Evolutionary conservation across 306 rosid genomes (phyloP).

Genomic region (Benincasa hispida): DNA sequence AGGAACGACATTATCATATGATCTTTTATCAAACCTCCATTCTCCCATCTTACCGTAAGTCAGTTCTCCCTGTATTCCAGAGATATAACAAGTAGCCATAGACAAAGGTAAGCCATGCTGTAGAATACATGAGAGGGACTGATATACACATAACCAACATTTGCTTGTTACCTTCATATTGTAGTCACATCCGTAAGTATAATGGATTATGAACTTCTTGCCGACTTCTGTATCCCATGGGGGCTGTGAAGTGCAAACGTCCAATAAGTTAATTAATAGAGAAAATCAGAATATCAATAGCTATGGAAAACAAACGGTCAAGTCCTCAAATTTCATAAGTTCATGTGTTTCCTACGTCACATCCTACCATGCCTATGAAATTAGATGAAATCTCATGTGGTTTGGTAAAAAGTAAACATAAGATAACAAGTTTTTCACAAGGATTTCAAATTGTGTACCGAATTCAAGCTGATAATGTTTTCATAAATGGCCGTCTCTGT

Average conservation of each 20-base stretch:
- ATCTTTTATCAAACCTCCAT: conserved; percentile 96
- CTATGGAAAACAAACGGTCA: neutral
- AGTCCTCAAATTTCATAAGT: neutral
- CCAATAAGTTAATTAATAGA: conserved; percentile 3
- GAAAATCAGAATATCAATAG: neutral
- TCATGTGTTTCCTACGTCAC: neutral
- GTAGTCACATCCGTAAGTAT: conserved; percentile 93
- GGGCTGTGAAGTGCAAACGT: conserved; percentile 46
- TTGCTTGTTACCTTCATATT: conserved; percentile 53
- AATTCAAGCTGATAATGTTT: neutral
- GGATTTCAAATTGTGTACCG: neutral
- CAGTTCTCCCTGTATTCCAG: conserved; percentile 53
- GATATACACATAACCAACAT: neutral
- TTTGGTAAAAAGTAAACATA: neutral
- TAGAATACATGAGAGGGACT: neutral
- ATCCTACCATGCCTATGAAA: neutral
- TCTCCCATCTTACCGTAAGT: conserved; percentile 97
- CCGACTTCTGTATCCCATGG: conserved; percentile 84
- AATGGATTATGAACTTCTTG: conserved; percentile 69
- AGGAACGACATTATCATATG: conserved; percentile 32
- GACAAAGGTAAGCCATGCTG: neutral
- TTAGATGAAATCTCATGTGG: neutral
- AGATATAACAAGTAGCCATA: neutral
- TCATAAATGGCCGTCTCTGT: neutral
- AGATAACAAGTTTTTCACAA: neutral